Conservation (phyloP, 495 filamentous ascomycete genomes). For the Penicillium samsonianum region DNA sequence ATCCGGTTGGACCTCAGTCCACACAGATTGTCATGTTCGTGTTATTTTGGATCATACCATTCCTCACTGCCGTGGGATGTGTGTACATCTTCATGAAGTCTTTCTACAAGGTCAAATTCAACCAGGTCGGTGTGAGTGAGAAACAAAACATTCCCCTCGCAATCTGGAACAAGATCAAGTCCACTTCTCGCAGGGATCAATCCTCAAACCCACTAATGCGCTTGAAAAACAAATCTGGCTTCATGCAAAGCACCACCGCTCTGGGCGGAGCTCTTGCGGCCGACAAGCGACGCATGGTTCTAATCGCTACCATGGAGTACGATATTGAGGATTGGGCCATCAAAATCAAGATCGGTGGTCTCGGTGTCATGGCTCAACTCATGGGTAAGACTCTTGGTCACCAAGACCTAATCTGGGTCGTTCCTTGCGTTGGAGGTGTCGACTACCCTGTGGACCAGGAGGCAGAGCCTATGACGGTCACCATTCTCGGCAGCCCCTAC, state of each 20-base stretch:
- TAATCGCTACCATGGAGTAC: slow-evolving; percentile 74
- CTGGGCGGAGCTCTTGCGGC: slow-evolving; percentile 39
- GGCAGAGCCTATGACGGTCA: slow-evolving; percentile 64
- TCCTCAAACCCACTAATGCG: slow-evolving; percentile 35
- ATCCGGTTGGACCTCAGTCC: slow-evolving; percentile 52
- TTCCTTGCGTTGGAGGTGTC: slow-evolving; percentile 68
- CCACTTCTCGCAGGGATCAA: slow-evolving; percentile 15
- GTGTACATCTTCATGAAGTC: slow-evolving; percentile 63
- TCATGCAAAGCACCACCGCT: slow-evolving; percentile 45
- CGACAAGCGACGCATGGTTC: slow-evolving; percentile 52
- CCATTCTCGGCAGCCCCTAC: slow-evolving; percentile 62
- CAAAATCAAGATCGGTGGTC: slow-evolving; percentile 73
- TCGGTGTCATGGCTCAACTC: slow-evolving; percentile 69
- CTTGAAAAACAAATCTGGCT: slow-evolving; percentile 43
- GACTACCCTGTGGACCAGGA: slow-evolving; percentile 62
- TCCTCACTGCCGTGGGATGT: slow-evolving; percentile 49
- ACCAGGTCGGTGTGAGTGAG: slow-evolving; percentile 60
- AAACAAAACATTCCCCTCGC: slow-evolving; percentile 44
- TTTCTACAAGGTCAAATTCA: slow-evolving; percentile 77
- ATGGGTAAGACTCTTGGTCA: slow-evolving; percentile 71
- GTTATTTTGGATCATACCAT: slow-evolving; percentile 57
- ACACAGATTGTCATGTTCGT: slow-evolving; percentile 58
- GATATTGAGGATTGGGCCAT: slow-evolving; percentile 72
- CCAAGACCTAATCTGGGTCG: slow-evolving; percentile 71
- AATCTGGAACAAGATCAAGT: slow-evolving; percentile 37